These are phyloP conservation scores for Paramecium octaurelia DNA, from an alignment of 73 alveolate genomes.

Conservation along the genomic window DNA sequence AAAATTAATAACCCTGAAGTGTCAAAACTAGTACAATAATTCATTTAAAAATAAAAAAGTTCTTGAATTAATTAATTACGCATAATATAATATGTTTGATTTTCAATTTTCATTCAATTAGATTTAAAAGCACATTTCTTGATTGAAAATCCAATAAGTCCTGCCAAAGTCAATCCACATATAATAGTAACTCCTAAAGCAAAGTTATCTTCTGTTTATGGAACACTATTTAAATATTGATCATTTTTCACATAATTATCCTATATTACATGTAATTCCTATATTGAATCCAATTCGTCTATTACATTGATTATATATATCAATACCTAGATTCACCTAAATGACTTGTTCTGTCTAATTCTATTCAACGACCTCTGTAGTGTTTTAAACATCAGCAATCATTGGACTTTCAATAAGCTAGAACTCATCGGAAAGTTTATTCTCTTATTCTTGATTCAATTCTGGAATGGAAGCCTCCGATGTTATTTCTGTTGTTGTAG, in stretches of 20 bases:
- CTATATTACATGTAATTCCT: neutral
- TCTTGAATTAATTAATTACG: neutral
- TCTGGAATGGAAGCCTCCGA: neutral
- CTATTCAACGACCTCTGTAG: neutral
- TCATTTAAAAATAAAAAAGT: neutral
- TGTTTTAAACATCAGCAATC: neutral
- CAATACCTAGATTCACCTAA: neutral
- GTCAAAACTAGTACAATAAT: constrained; percentile 36
- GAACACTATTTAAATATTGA: neutral
- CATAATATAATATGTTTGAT: neutral
- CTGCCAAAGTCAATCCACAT: neutral
- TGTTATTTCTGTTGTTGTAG: constrained; percentile 10
- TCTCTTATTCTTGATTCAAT: neutral
- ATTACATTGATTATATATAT: neutral
- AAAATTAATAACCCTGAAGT: constrained; percentile 58
- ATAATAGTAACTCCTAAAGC: neutral
- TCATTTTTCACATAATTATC: neutral
- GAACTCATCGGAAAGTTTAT: neutral
- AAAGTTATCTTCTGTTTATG: neutral
- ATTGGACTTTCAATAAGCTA: neutral
- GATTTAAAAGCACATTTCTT: neutral
- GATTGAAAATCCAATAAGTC: neutral
- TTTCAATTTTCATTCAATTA: neutral
- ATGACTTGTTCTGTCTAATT: neutral
- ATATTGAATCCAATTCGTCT: neutral